phyloP scores from a whole-genome alignment of 345 rosid species.

The Combretum micranthum region DNA sequence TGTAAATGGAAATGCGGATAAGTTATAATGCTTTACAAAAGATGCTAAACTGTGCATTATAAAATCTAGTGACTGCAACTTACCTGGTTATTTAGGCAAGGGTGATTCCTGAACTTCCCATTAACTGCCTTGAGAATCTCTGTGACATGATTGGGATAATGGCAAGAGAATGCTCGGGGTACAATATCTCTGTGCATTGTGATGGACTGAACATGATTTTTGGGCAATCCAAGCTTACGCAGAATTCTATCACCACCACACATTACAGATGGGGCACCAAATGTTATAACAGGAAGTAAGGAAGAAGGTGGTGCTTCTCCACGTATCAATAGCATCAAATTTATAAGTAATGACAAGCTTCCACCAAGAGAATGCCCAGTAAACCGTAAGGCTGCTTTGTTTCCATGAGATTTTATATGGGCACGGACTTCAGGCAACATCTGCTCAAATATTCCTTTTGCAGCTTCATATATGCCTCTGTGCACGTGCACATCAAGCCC shows the following conservation, averaged over 20 bases:
- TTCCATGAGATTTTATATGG: slow-evolving; percentile 61
- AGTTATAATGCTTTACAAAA: too few species aligned
- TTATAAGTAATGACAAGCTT: slow-evolving; percentile 77
- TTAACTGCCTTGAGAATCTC: slow-evolving; percentile 84
- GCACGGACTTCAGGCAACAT: slow-evolving; percentile 79
- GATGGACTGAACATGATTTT: slow-evolving; percentile 60
- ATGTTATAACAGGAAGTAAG: slow-evolving; percentile 85
- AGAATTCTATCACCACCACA: slow-evolving; percentile 90
- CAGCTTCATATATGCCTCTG: slow-evolving; percentile 98
- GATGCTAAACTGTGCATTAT: too few species aligned
- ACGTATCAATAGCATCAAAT: slow-evolving; percentile 77
- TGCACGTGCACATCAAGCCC: slow-evolving; percentile 78
- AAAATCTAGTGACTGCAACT: not conserved
- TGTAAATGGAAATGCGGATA: slow-evolving; percentile 20
- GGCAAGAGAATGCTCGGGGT: slow-evolving; percentile 95
- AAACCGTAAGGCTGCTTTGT: slow-evolving; percentile 68
- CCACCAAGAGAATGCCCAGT: slow-evolving; percentile 98
- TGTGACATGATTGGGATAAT: slow-evolving; percentile 72
- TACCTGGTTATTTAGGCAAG: slow-evolving; percentile 85
- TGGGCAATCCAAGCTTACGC: slow-evolving; percentile 69
- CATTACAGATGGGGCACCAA: slow-evolving; percentile 92
- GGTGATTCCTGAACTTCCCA: slow-evolving; percentile 72
- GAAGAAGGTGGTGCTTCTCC: slow-evolving; percentile 72
- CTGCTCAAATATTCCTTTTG: slow-evolving; percentile 87
- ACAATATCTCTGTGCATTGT: slow-evolving; percentile 94